Evolutionary conservation across 2,329 filamentous ascomycete genomes (phyloP).

Genomic region (Plectosphaerella cucumerina): DNA sequence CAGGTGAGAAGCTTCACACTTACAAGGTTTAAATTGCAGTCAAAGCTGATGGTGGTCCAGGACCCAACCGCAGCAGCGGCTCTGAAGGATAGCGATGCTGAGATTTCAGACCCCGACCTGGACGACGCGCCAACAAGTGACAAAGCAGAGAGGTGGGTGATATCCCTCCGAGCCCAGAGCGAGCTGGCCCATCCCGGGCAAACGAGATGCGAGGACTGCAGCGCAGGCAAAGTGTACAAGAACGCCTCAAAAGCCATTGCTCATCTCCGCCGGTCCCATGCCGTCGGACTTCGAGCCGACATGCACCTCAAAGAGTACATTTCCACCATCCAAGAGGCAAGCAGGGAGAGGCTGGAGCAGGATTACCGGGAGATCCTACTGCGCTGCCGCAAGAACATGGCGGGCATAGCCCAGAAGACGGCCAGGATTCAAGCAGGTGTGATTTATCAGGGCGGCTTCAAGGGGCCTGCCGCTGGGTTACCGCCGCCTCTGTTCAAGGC

Average conservation of each 20-base stretch:
- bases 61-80: neutral
- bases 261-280: neutral
- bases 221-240: neutral
- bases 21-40: no score
- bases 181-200: neutral
- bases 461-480: conserved; percentile 4
- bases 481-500: conserved; percentile 8
- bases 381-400: neutral
- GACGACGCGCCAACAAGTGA: neutral
- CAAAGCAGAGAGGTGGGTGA: neutral
- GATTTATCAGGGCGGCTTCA: conserved; percentile 1
- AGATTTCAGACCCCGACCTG: neutral
- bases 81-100: neutral
- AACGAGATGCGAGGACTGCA: neutral
- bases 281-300: neutral
- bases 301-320: conserved; percentile 1
- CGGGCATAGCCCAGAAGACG: neutral
- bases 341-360: neutral
- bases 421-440: conserved; percentile 7
- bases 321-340: neutral
- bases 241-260: neutral
- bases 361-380: neutral
- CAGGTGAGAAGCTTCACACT: neutral
- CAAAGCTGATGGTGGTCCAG: neutral
- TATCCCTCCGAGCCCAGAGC: neutral